A percentile compares a stretch with the other conserved stretches of the same genome.
phyloP scores from a whole-genome alignment of 306 rosid species.

The Cicer yamashitae region DNA sequence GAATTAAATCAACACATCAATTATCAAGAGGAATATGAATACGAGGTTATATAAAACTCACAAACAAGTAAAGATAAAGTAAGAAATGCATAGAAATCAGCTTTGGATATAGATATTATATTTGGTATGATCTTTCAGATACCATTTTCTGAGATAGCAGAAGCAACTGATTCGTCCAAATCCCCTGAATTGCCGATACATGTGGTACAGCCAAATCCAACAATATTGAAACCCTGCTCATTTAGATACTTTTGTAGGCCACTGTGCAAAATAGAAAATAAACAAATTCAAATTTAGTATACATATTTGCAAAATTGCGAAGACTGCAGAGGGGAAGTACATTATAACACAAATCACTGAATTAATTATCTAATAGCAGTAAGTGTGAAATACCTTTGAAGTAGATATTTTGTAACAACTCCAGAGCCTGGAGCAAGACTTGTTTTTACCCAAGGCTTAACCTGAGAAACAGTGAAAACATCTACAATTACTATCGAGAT shows the following conservation, averaged over 20 bases:
- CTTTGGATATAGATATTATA: conserved; percentile 31
- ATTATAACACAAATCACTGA: conserved; percentile 22
- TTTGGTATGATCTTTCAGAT: conserved; percentile 26
- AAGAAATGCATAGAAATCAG: conserved; percentile 24
- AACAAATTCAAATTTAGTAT: conserved; percentile 40
- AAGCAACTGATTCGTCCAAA: conserved; percentile 73
- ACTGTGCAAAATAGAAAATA: conserved; percentile 54
- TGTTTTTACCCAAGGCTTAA: conserved; percentile 98
- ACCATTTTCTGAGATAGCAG: conserved; percentile 93
- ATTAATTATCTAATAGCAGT: conserved; percentile 19
- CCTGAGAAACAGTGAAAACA: conserved; percentile 57
- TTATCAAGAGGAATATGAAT: conserved; percentile 22
- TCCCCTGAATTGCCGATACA: conserved; percentile 98
- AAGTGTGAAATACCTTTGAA: conserved; percentile 62
- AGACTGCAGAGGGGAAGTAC: conserved; percentile 12
- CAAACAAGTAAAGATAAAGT: background rate
- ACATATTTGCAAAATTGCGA: conserved; percentile 22
- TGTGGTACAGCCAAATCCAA: conserved; percentile 96
- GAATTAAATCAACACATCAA: conserved; percentile 22
- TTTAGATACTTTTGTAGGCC: conserved; percentile 84
- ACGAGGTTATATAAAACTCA: conserved; percentile 15
- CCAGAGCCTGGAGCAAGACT: conserved; percentile 99
- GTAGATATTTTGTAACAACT: conserved; percentile 90
- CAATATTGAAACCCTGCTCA: conserved; percentile 87
- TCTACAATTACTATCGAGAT: conserved; percentile 15